These are phyloP conservation scores for Leccinum variabile DNA, from an alignment of 1,284 basidiomycete genomes.

Conservation along the genomic window DNA sequence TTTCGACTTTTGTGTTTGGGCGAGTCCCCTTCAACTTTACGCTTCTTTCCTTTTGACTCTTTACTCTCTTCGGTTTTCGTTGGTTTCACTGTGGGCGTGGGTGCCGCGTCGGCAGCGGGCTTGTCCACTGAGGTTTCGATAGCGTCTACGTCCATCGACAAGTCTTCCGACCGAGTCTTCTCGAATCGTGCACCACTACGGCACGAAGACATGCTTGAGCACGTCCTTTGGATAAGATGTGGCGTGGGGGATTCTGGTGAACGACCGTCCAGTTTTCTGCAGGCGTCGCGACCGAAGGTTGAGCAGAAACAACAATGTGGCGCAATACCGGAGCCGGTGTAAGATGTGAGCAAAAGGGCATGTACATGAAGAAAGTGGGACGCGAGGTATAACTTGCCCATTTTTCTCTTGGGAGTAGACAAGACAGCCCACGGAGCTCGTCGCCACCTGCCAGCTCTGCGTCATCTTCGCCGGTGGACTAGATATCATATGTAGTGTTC, in stretches of 20 bases:
- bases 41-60: conserved; percentile 45
- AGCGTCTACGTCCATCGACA: conserved; percentile 25
- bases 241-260: conserved; percentile 54
- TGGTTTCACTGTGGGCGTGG: neutral
- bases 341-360: neutral
- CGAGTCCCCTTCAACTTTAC: conserved; percentile 41
- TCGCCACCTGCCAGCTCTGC: conserved; percentile 51
- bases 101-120: neutral
- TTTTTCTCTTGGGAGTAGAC: conserved; percentile 60
- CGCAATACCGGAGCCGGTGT: conserved; percentile 52
- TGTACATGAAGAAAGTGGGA: neutral
- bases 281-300: conserved; percentile 41
- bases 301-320: conserved; percentile 57
- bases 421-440: conserved; percentile 58
- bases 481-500: too few species aligned
- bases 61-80: conserved; percentile 14
- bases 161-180: conserved; percentile 10
- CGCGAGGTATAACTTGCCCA: conserved; percentile 52
- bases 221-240: conserved; percentile 55
- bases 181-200: conserved; percentile 51
- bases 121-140: conserved; percentile 11
- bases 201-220: conserved; percentile 63
- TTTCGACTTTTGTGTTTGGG: conserved; percentile 46
- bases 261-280: conserved; percentile 29
- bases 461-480: conserved; percentile 48